Evolutionary conservation across 2,329 filamentous ascomycete species (phyloP).

Genomic region (Alternaria longipes): DNA sequence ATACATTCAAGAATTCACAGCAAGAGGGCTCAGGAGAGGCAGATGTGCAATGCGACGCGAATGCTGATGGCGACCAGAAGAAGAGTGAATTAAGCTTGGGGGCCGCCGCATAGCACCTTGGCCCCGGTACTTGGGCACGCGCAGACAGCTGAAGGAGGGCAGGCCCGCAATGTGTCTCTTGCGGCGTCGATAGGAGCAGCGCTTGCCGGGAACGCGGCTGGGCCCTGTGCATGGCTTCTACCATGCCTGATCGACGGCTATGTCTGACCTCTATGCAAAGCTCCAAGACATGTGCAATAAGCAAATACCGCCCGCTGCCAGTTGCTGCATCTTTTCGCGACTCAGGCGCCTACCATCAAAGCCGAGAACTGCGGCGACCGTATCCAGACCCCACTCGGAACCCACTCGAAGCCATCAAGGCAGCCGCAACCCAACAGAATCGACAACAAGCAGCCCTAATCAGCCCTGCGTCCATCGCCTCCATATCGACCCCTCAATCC

Average conservation of each 20-base stretch:
- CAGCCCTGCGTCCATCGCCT: not conserved
- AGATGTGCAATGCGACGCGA: not conserved
- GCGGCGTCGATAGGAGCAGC: slow-evolving; percentile 14
- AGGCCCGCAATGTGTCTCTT: slow-evolving; percentile 27
- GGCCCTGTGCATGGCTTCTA: slow-evolving; percentile 5
- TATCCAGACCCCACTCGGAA: slow-evolving; percentile 1
- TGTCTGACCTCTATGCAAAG: slow-evolving; percentile 4
- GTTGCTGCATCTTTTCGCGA: slow-evolving; percentile 6
- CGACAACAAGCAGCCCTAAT: not conserved
- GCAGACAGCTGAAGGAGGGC: slow-evolving; percentile 23
- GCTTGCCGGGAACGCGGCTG: slow-evolving; percentile 25
- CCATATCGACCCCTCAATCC: not conserved
- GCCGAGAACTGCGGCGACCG: slow-evolving; percentile 2
- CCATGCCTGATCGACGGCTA: slow-evolving; percentile 8
- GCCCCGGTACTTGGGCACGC: slow-evolving; percentile 30
- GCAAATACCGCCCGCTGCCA: slow-evolving; percentile 10
- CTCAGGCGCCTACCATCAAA: not conserved
- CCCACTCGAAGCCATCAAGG: slow-evolving; percentile 1
- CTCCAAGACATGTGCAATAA: slow-evolving; percentile 1
- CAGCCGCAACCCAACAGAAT: not conserved
- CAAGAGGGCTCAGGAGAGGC: not conserved
- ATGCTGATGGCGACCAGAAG: not conserved
- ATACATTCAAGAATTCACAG: slow-evolving; percentile 1
- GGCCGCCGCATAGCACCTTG: slow-evolving; percentile 27
- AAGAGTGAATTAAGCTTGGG: slow-evolving; percentile 20